Conservation (phyloP, 2,329 filamentous ascomycete species). For the Trichoderma sp. region DNA sequence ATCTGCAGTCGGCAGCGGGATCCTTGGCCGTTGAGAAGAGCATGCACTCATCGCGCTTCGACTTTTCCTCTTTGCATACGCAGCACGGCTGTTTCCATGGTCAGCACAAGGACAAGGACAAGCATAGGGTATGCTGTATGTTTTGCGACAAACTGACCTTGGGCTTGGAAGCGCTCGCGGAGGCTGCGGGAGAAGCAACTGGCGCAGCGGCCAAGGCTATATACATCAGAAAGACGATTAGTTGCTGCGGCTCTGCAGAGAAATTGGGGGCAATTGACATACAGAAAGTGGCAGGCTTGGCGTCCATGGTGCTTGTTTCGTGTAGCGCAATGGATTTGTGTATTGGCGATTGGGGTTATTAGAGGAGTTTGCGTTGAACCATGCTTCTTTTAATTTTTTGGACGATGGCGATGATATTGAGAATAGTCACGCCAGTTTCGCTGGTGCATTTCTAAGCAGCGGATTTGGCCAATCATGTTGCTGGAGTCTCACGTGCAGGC, state of each 20-base stretch:
- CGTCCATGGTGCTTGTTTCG: conserved; percentile 35
- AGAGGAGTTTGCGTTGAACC: conserved; percentile 20
- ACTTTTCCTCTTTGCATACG: conserved; percentile 95
- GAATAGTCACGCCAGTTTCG: conserved; percentile 19
- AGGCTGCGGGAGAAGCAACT: conserved; percentile 33
- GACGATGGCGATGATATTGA: conserved; percentile 27
- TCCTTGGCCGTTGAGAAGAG: conserved; percentile 87
- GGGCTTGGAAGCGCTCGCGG: conserved; percentile 42
- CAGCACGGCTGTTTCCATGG: conserved; percentile 76
- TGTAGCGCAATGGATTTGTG: conserved; percentile 13
- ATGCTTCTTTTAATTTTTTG: conserved; percentile 11
- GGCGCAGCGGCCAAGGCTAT: conserved; percentile 30
- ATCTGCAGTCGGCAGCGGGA: conserved; percentile 79
- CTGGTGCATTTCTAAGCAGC: conserved; percentile 35
- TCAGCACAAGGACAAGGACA: background rate
- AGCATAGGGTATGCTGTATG: background rate
- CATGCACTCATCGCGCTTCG: conserved; percentile 96
- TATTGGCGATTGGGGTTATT: background rate
- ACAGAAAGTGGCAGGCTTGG: conserved; percentile 33
- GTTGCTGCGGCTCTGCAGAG: background rate
- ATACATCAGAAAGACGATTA: conserved; percentile 21
- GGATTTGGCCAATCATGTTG: conserved; percentile 32
- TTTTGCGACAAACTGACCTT: conserved; percentile 38
- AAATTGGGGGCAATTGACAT: conserved; percentile 19
- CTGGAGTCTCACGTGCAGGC: conserved; percentile 32